Base-by-base conservation (phyloP, 106 monocot genomes). In the Dendrobium nobile region DNA sequence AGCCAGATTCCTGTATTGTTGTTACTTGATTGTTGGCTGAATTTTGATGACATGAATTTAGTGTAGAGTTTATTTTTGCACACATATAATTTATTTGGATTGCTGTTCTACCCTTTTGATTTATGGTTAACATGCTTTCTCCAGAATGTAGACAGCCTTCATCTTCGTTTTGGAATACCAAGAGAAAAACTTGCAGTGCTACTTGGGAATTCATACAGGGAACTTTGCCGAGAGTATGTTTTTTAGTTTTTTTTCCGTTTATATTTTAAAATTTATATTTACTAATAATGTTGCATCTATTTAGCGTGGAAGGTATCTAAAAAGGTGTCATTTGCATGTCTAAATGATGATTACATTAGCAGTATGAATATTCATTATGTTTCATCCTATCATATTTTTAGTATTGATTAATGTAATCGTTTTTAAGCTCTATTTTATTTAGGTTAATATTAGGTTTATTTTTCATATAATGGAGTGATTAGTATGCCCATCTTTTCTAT, bases 181-280 rank as follows among this genome's bases (percentile, higher is more conserved):
- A 92, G 98, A 78, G 91, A 86, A 61, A 98, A 98, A 82, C 91
- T 95, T 84, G 86, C 98, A 81, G 98, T 92, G 87, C 82, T 95
- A 84, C 98, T 95, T 88, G 98, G 98, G 47, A 98, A 95, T 91
- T 95, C 95, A 40, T 98, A 92, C 73, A 91, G 82, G 73, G 98
- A 98, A 89, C 24, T 89, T 82, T 98, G 92, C 86, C 88, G 89
- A n/a, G 22, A 61, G 61, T 61, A 61, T 61, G 61, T 61, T 19
- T 15, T 15, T 61, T 61, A 61, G 5, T 61, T 61, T 61, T 4
- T 61, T n/a, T n/a, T 4, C 61, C 10, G 7, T 6, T 24, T 61
- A n/a, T 61, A 61, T 61, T 61, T 22, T 2, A 0, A n/a, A 22
- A 4, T 61, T 61, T 61, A 61, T 22, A 22, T n/a, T 61, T 61